Evolutionary conservation across 768 basidiomycete species (phyloP).

Genomic region (Amanita exitialis): DNA sequence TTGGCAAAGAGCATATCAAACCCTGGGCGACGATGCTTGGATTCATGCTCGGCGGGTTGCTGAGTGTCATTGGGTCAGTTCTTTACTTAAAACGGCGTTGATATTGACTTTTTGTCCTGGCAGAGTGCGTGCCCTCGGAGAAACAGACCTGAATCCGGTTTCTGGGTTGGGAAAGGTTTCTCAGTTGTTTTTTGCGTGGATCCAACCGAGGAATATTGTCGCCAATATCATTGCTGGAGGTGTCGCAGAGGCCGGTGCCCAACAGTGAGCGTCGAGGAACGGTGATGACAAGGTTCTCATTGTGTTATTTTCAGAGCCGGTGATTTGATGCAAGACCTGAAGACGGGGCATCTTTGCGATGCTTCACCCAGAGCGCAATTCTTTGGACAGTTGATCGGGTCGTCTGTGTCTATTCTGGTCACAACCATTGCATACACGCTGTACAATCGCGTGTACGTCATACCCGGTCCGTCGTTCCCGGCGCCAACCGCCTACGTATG

Average conservation of each 20-base stretch:
- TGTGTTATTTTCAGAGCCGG: constrained; percentile 52
- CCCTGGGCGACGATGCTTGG: constrained; percentile 92
- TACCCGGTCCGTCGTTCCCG: constrained; percentile 92
- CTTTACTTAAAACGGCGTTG: constrained; percentile 5
- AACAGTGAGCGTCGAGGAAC: constrained; percentile 45
- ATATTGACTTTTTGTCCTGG: constrained; percentile 4
- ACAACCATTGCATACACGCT: constrained; percentile 82
- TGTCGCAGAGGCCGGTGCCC: constrained; percentile 93
- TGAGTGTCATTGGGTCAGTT: constrained; percentile 81
- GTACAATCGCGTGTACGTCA: constrained; percentile 79
- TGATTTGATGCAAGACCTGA: constrained; percentile 97
- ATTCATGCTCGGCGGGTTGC: constrained; percentile 69
- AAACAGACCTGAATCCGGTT: constrained; percentile 91
- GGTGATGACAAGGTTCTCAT: constrained; percentile 4
- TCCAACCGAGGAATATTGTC: constrained; percentile 93
- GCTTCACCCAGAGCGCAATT: constrained; percentile 94
- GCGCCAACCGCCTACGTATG: constrained; percentile 95
- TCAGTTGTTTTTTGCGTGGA: constrained; percentile 88
- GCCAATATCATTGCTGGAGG: constrained; percentile 97
- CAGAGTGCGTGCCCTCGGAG: constrained; percentile 89
- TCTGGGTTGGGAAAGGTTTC: constrained; percentile 93
- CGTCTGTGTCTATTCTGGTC: constrained; percentile 78
- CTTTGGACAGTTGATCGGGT: constrained; percentile 88
- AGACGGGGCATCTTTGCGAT: constrained; percentile 87
- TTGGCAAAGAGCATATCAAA: constrained; percentile 85